phyloP scores from a whole-genome alignment of 1,284 basidiomycete genomes.

The Marasmius tenuissimus region DNA sequence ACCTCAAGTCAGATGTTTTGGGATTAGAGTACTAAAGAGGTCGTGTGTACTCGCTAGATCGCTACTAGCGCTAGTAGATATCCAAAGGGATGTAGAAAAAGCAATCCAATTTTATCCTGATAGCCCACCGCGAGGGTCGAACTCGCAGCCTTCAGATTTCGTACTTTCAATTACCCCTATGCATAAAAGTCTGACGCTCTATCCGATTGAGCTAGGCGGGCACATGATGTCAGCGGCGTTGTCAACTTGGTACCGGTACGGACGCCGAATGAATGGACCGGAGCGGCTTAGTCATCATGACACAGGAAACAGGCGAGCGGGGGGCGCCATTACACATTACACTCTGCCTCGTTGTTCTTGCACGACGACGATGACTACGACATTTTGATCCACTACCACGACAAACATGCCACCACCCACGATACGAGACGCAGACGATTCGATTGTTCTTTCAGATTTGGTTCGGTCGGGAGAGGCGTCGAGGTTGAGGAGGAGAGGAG shows the following conservation, averaged over 20 bases:
- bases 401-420: background rate
- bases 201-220: constrained; percentile 86
- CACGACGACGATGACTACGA: background rate
- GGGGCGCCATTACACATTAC: too few species aligned
- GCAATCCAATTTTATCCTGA: too few species aligned
- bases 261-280: too few species aligned
- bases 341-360: background rate
- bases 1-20: too few species aligned
- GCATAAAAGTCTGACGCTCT: constrained; percentile 75
- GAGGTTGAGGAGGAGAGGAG: constrained; percentile 66
- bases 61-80: too few species aligned
- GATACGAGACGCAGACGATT: constrained; percentile 53
- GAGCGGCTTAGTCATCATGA: too few species aligned
- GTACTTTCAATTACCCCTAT: background rate
- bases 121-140: constrained; percentile 91
- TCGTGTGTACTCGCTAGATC: too few species aligned
- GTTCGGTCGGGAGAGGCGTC: constrained; percentile 70
- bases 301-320: too few species aligned
- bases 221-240: constrained; percentile 17
- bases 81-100: too few species aligned
- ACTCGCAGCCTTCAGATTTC: constrained; percentile 85
- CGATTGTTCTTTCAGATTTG: constrained; percentile 69
- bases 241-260: too few species aligned
- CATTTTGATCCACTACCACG: background rate
- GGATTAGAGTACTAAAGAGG: too few species aligned